Evolutionary conservation across 1,139 yeast genomes (phyloP), one percentile per base, ranked within the genome.

Genomic region (Suhomyces yuchorum): DNA sequence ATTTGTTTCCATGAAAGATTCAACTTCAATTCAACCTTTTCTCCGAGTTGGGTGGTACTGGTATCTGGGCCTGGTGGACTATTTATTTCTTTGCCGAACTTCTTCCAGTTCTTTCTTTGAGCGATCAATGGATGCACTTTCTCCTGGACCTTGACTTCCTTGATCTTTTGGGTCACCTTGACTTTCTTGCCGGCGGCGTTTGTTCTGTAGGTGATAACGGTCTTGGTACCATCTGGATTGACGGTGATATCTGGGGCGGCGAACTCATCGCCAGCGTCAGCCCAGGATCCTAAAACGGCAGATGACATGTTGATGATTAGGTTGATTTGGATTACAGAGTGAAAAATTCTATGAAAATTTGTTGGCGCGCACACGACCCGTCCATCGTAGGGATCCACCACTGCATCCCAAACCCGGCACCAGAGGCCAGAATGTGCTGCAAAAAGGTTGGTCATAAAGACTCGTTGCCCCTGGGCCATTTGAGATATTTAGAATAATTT

Each of bases 1-100:
- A 78, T 73, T 60, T 84, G 87, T 67, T 83, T 85, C 87, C 92
- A 87, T 51, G 85, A 77, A 44, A 87, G 80, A 49, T 87, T 85
- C 61, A 87, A 73, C 62, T 82, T 80, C 61, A 85, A 73, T 56
- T 79, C 82, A 46, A 90, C 89, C 61, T 83, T 86, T 64, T 91
- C 97, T 55, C 95, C 96, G 49, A 89, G 77, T 62, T 87, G 90
- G n/a, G 97, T 91, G 51, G 96, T 89, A 62, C 88, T 80, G 51
- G 83, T 77, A 70, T 90, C 95, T 49, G 97, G 96, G 3, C 97
- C 98, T 15, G 92, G 82, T 9, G 86, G 81, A 48, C 85, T 78
- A 57, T 80, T 81, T 62, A 75, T 80, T 66, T 93, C 98, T 52
- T 80, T 84, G 48, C 99, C 99, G 67, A 84, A 95, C 69, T 88